Base-by-base conservation (phyloP, 192 early-diverging fungal species). In the Rhizophagus prolifer region DNA sequence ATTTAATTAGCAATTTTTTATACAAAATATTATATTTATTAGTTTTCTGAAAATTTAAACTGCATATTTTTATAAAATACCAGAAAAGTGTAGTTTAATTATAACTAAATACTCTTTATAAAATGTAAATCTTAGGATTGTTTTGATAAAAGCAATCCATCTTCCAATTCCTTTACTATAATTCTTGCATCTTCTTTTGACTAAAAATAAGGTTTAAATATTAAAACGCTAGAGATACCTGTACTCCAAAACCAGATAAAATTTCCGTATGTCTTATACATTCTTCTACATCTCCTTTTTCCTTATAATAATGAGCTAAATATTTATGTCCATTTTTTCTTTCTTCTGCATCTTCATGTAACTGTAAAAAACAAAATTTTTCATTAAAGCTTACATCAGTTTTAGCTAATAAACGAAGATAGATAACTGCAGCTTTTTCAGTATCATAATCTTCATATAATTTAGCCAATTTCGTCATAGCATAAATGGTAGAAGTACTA, bases 381-480 rank as follows among this genome's bases (percentile, higher is more conserved):
- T 7, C 19, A 54, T 19, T 21, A 54, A 54, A 54, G 19, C 50
- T 54, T n/a, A 54, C 50, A 54, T 54, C 50, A 54, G 21, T 19
- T 21, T 21, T 16, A 54, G 14, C 50, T n/a, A 54, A 54, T 21
- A 54, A n/a, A 54, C 50, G 50, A 54, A 21, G 19, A 19, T 19
- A 54, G 21, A 54, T 54, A 21, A 19, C 50, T 1, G 50, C 50
- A 21, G 50, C 50, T 19, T 54, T 21, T 19, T 54, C 50, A 21
- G 50, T 14, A 54, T 54, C 50, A 21, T 54, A 54, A 21, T 54
- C 50, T 19, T 54, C 50, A 21, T 54, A 54, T 54, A 54, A 19
- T 54, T 54, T 54, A 3, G 89, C 91, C 54, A 95, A 68, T 44
- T 88, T 80, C 34, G 86, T 80, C 26, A 89, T 77, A 1, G 89